Base-by-base conservation (phyloP, 1,139 yeast genomes). In the Zhuliangozyma parablackwelliae region DNA sequence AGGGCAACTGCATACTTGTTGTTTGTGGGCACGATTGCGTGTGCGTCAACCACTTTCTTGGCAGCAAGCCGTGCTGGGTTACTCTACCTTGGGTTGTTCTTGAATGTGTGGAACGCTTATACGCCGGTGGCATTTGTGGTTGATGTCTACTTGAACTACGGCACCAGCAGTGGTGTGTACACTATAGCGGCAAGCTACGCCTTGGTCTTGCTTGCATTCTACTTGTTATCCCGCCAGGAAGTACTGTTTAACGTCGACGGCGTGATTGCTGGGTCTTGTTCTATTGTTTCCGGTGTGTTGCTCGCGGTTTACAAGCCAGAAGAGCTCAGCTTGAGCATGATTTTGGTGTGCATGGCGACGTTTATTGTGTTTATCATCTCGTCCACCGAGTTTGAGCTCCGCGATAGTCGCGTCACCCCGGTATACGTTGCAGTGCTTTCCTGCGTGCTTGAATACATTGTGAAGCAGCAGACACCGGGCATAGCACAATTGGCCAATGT, bases 41-140 rank as follows among this genome's bases (percentile, higher is more conserved):
- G 36, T 35, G 39, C 45, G 28, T 48, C 52, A 20, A 38, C 59
- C 1, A 42, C 49, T 20, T 41, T 52, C 11, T 46, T 61, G 27
- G 50, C 61, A 2, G 41, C 54, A 7, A 47, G 47, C 30, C 43
- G 67, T 25, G 37, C 57, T 3, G 42, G 57, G 2, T 55, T 54
- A 34, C 36, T 63, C 10, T 48, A 45, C 25, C 44, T 63, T 26
- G 65, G 65, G 6, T 49, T 62, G 13, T 59, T 54, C 37, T 41
- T 60, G 39, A 55, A 60, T 40, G 56, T 49, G 11, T 50, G 54
- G 46, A 61, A 57, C 33, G 40, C 54, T 10, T 62, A 59, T 44
- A 57, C 66, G 2, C 42, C 54, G 12, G 31, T 54, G 25, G 49
- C 58, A 26, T 51, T 61, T 29, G 27, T 54, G 9, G 41, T 48